Evolutionary conservation across 2,329 filamentous ascomycete species (phyloP).

Genomic region (Neonectria neomacrospora): DNA sequence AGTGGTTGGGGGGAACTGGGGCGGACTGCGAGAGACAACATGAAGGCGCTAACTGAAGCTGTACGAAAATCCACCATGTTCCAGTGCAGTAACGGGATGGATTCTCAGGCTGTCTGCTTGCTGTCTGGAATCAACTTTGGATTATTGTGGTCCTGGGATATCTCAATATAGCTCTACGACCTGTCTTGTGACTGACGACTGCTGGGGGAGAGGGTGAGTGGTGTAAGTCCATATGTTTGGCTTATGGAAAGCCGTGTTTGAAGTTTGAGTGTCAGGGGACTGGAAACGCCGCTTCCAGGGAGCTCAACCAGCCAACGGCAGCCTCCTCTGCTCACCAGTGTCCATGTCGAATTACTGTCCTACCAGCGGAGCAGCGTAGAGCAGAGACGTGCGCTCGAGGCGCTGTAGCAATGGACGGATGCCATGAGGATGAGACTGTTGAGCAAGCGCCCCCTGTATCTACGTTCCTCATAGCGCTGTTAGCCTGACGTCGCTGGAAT

Average conservation of each 20-base stretch:
- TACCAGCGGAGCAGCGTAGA: neutral
- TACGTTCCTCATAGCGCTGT: constrained; percentile 17
- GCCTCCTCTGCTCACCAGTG: constrained; percentile 5
- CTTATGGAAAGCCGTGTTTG: constrained; percentile 9
- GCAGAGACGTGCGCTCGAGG: constrained; percentile 3
- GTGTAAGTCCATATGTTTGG: constrained; percentile 6
- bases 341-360: neutral
- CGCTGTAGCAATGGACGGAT: constrained; percentile 6
- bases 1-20: constrained; percentile 13
- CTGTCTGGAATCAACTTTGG: neutral
- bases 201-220: neutral
- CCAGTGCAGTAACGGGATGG: neutral
- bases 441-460: constrained; percentile 5
- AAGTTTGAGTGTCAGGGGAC: constrained; percentile 21
- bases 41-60: constrained; percentile 29
- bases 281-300: constrained; percentile 10
- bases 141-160: neutral
- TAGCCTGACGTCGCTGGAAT: constrained; percentile 17
- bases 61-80: constrained; percentile 16
- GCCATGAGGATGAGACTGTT: neutral
- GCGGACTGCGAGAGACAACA: constrained; percentile 14
- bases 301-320: neutral
- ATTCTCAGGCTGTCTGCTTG: constrained; percentile 3
- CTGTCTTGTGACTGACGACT: constrained; percentile 11
- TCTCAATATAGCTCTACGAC: constrained; percentile 20